These are phyloP conservation scores for Kazachstania africana DNA, from an alignment of 805 yeast species.

Conservation along the genomic window DNA sequence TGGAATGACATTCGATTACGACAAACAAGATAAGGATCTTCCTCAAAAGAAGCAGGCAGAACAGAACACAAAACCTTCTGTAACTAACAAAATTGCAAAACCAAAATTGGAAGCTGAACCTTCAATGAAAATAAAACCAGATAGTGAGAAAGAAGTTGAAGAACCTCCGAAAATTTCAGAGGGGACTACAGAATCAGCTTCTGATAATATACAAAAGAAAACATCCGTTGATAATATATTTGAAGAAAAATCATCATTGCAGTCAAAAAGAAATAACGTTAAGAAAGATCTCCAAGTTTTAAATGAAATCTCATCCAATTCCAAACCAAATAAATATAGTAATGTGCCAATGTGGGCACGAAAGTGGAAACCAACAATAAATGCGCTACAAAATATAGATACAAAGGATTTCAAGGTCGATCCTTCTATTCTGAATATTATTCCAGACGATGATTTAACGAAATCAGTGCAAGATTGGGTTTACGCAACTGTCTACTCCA, in stretches of 20 bases:
- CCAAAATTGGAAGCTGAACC: not conserved
- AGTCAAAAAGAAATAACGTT: constrained; percentile 23
- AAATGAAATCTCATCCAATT: constrained; percentile 19
- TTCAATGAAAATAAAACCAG: constrained; percentile 1
- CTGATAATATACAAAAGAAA: not conserved
- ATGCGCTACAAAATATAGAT: constrained; percentile 23
- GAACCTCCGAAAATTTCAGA: not conserved
- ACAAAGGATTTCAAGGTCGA: constrained; percentile 26
- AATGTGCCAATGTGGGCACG: constrained; percentile 78
- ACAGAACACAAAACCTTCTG: not conserved
- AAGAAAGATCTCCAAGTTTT: constrained; percentile 23
- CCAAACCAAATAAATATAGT: constrained; percentile 51
- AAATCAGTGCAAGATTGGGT: constrained; percentile 82
- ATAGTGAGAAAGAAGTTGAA: constrained; percentile 1
- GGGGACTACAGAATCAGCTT: not conserved
- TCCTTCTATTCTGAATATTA: constrained; percentile 47
- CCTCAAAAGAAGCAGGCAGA: not conserved
- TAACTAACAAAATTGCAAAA: constrained; percentile 1
- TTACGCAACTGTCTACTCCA: constrained; percentile 64
- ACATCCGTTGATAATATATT: constrained; percentile 16
- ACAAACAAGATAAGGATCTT: constrained; percentile 18
- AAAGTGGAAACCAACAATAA: constrained; percentile 44
- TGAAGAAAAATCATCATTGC: constrained; percentile 21
- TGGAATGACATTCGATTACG: constrained; percentile 25
- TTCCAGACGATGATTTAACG: constrained; percentile 67